Percentiles rank a stretch among this genome's conserved stretches.
Conservation (phyloP, 2,329 filamentous ascomycete genomes). For the Orbilia javanica region DNA sequence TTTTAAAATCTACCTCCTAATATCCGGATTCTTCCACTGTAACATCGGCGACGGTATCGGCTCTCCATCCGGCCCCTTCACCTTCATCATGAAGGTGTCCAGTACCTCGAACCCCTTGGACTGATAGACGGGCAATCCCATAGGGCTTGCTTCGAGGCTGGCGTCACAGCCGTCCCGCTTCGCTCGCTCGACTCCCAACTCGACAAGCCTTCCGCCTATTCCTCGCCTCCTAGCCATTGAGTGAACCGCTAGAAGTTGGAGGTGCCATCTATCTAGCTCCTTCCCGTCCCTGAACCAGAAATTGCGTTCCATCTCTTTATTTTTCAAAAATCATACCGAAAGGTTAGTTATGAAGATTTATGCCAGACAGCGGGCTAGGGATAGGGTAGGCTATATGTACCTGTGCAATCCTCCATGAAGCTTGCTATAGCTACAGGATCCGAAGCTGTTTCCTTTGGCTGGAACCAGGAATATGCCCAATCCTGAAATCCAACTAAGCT, state of each 20-base stretch:
- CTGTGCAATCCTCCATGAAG: conserved; percentile 17
- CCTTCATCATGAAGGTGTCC: conserved; percentile 27
- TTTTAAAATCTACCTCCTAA: not conserved
- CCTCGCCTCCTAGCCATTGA: conserved; percentile 37
- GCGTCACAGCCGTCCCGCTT: conserved; percentile 50
- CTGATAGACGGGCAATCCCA: conserved; percentile 41
- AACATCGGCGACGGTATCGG: conserved; percentile 39
- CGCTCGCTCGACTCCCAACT: conserved; percentile 39
- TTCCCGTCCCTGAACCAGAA: conserved; percentile 29
- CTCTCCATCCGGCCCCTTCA: conserved; percentile 27
- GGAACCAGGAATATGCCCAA: conserved; percentile 37
- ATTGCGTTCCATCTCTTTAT: conserved; percentile 34
- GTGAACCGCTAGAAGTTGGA: conserved; percentile 45
- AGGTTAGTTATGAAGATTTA: not conserved
- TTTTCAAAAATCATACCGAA: not conserved
- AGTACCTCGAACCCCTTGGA: conserved; percentile 44
- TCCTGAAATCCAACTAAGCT: conserved; percentile 25
- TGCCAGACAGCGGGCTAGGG: too few species aligned
- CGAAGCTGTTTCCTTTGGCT: conserved; percentile 12
- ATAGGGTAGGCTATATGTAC: not conserved
- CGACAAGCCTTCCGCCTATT: conserved; percentile 37
- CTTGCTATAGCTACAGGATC: conserved; percentile 26
- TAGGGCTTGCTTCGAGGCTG: conserved; percentile 48
- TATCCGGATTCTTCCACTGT: conserved; percentile 46
- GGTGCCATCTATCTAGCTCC: conserved; percentile 44